Conservation (phyloP, 2,329 filamentous ascomycete genomes). For the Botrytis galanthina region DNA sequence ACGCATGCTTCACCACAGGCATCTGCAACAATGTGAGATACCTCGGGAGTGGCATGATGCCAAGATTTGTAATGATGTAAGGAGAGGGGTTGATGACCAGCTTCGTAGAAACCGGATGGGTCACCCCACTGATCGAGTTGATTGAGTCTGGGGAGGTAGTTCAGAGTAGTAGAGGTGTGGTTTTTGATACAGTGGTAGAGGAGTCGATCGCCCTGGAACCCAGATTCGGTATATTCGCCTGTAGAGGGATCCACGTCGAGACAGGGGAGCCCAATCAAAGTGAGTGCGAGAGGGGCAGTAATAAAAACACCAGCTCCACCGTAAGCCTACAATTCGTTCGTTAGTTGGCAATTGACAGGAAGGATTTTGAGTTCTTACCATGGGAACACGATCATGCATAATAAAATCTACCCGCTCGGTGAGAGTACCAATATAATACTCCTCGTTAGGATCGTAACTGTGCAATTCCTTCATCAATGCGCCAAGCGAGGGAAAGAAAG, state of each 20-base stretch:
- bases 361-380: neutral
- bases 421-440: conserved; percentile 38
- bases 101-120: conserved; percentile 38
- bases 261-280: conserved; percentile 30
- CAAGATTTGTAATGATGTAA: conserved; percentile 39
- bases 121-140: conserved; percentile 39
- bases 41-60: conserved; percentile 31
- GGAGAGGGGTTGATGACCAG: conserved; percentile 32
- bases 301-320: conserved; percentile 38
- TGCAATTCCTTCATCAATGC: conserved; percentile 38
- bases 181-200: conserved; percentile 37
- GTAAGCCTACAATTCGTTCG: conserved; percentile 27
- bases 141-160: conserved; percentile 32
- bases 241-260: conserved; percentile 31
- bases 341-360: conserved; percentile 29
- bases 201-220: conserved; percentile 37
- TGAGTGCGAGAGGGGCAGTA: conserved; percentile 30
- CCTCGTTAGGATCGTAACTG: conserved; percentile 33
- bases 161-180: conserved; percentile 33
- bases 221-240: conserved; percentile 27
- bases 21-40: conserved; percentile 34
- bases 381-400: conserved; percentile 22
- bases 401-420: conserved; percentile 38
- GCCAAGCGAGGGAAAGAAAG: conserved; percentile 36
- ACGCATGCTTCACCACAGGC: conserved; percentile 39